Evolutionary conservation across 192 early-diverging fungal genomes (phyloP).

Genomic region (Podila minutissima): DNA sequence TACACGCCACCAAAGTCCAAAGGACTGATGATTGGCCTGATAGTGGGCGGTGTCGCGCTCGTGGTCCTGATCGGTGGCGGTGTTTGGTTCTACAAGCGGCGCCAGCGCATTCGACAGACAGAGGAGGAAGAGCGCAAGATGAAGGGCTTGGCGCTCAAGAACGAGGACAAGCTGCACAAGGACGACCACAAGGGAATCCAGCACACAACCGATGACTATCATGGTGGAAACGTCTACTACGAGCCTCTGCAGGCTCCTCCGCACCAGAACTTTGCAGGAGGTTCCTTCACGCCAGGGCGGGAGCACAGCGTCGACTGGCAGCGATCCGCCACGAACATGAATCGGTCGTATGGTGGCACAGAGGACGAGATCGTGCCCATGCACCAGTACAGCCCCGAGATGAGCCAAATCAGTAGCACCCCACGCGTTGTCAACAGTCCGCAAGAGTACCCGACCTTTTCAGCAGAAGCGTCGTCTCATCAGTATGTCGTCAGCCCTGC

Average conservation of each 20-base stretch:
- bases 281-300: neutral
- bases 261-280: neutral
- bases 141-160: slow-evolving; percentile 42
- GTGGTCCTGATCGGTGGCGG: slow-evolving; percentile 13
- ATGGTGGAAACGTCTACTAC: neutral
- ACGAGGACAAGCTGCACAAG: slow-evolving; percentile 39
- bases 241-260: neutral
- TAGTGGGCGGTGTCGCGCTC: slow-evolving; percentile 15
- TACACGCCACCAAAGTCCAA: slow-evolving; percentile 27
- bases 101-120: neutral
- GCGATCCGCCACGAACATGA: neutral
- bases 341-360: too few relatives aligned
- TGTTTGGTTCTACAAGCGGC: slow-evolving; percentile 15
- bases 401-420: neutral
- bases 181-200: slow-evolving; percentile 7
- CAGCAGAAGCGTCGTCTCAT: too few relatives aligned
- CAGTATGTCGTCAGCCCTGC: too few relatives aligned
- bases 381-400: neutral
- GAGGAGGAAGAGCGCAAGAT: slow-evolving; percentile 33
- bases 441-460: slow-evolving; percentile 16
- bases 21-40: slow-evolving; percentile 33
- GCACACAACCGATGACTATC: neutral
- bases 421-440: slow-evolving; percentile 4
- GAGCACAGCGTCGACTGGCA: neutral
- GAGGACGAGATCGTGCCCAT: slow-evolving; percentile 1